Evolutionary conservation across 441 rosid species (phyloP).

Genomic region (Hura crepitans): DNA sequence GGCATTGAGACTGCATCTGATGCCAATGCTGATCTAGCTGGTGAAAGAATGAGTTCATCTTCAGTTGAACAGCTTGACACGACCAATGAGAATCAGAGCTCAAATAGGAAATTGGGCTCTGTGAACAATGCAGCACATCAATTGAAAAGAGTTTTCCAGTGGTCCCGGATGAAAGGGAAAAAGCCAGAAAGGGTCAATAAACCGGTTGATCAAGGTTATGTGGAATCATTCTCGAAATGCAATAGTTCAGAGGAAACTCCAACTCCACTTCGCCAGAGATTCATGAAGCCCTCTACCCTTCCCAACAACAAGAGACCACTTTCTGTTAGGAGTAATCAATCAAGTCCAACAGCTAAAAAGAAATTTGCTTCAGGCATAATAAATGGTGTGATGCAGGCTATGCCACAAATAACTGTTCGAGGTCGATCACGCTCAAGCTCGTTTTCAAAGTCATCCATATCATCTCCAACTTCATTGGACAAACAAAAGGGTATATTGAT

Average conservation of each 20-base stretch:
- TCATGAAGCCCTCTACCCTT: constrained; percentile 44
- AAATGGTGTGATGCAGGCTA: constrained; percentile 49
- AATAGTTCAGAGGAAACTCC: constrained; percentile 46
- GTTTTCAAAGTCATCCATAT: constrained; percentile 62
- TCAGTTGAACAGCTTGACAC: constrained; percentile 44
- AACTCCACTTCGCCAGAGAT: constrained; percentile 71
- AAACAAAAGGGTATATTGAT: constrained; percentile 57
- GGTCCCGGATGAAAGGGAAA: constrained; percentile 54
- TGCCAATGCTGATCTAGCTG: constrained; percentile 36
- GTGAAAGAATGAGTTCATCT: constrained; percentile 42
- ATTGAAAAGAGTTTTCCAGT: constrained; percentile 57
- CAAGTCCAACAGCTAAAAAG: constrained; percentile 82
- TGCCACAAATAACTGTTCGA: constrained; percentile 39
- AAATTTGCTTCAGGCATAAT: constrained; percentile 58
- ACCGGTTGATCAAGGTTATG: constrained; percentile 28
- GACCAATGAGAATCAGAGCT: constrained; percentile 38
- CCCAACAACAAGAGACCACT: constrained; percentile 65
- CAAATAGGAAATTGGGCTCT: constrained; percentile 43
- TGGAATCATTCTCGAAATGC: constrained; percentile 30
- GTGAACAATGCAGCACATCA: constrained; percentile 53
- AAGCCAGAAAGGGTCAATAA: constrained; percentile 38
- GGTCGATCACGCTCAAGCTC: constrained; percentile 71
- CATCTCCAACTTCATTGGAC: constrained; percentile 54
- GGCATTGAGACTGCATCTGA: constrained; percentile 51
- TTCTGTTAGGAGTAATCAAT: constrained; percentile 71